Conservation (phyloP, 768 basidiomycete species). For the Boletus insuetus region DNA sequence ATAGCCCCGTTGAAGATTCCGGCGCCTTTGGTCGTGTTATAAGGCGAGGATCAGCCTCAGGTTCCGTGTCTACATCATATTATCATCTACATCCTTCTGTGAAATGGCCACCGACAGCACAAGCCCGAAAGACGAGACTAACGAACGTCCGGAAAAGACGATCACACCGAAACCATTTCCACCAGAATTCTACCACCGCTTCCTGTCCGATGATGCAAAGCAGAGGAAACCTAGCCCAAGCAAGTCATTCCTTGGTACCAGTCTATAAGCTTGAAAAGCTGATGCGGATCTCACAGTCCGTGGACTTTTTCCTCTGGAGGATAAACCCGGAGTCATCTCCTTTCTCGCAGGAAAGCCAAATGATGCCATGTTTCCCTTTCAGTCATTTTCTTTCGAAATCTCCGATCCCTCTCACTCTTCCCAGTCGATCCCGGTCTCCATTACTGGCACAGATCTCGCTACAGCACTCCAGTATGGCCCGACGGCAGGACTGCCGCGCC, state of each 20-base stretch:
- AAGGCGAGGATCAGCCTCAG: not conserved
- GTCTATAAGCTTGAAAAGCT: not conserved
- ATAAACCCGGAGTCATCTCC: constrained; percentile 72
- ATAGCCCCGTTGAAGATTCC: no score
- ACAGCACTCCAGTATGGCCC: constrained; percentile 75
- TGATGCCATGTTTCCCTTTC: constrained; percentile 86
- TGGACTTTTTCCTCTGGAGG: constrained; percentile 75
- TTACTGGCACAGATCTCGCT: constrained; percentile 59
- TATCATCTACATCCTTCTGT: not conserved
- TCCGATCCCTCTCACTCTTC: constrained; percentile 45
- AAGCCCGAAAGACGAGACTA: not conserved
- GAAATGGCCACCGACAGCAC: constrained; percentile 7
- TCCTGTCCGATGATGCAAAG: constrained; percentile 63
- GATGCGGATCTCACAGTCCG: constrained; percentile 43
- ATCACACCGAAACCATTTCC: constrained; percentile 37
- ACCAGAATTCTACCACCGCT: constrained; percentile 51
- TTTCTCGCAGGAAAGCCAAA: constrained; percentile 93
- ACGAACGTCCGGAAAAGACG: not conserved
- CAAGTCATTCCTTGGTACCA: constrained; percentile 28
- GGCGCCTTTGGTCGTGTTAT: not conserved
- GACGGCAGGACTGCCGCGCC: constrained; percentile 63
- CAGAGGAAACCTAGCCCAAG: constrained; percentile 63
- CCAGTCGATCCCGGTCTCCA: constrained; percentile 47
- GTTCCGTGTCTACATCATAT: not conserved
- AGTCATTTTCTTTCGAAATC: constrained; percentile 66